Base-by-base conservation (phyloP, 495 filamentous ascomycete genomes). In the Aspergillus kassunensis region DNA sequence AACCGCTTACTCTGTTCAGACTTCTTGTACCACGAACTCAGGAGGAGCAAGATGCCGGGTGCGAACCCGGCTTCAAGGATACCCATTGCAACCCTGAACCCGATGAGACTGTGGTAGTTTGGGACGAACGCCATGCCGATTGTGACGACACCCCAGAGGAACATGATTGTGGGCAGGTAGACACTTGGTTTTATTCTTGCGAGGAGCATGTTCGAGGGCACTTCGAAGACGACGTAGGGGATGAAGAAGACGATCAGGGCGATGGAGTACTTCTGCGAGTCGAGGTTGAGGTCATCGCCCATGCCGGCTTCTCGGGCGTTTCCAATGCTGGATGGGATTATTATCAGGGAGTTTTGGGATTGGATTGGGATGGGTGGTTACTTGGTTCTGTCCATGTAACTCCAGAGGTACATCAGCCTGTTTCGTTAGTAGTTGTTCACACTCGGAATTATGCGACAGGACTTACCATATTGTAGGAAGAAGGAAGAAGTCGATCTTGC, bases 21-120 rank as follows among this genome's bases (percentile, higher is more conserved):
- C 40, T 66, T 62, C 45, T 67, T 68, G 53, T 78, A 78, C 74
- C 74, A 79, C 2, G 63, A 70, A 6, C 70, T 71, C 24, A 79
- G 65, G 12, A 75, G 53, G 44, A 72, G 68, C 21, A 76, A 44
- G 8, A 73, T 66, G 8, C 66, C 74, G 13, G 69, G 73, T 35
- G 64, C 59, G 49, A 73, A 73, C 1, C 68, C 68, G n/a, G 68
- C 66, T 43, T 72, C 72, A 18, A 72, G 54, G 11, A 68, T 51
- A 11, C 70, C 69, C 20, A 72, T 50, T n/a, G 68, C 20, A 16
- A 65, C 60, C 11, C 67, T 53, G 4, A 71, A 58, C 6, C 55
- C 67, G 21, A 77, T 56, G n/a, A 78, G 56, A 2, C 63, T 65
- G 6, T 55, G 49, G 47, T 65, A 76, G 35, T 55, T 70, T 29